A percentile compares a stretch with the other conserved stretches of the same genome.
phyloP scores from a whole-genome alignment of 441 rosid species.

The Aleurites moluccanus region DNA sequence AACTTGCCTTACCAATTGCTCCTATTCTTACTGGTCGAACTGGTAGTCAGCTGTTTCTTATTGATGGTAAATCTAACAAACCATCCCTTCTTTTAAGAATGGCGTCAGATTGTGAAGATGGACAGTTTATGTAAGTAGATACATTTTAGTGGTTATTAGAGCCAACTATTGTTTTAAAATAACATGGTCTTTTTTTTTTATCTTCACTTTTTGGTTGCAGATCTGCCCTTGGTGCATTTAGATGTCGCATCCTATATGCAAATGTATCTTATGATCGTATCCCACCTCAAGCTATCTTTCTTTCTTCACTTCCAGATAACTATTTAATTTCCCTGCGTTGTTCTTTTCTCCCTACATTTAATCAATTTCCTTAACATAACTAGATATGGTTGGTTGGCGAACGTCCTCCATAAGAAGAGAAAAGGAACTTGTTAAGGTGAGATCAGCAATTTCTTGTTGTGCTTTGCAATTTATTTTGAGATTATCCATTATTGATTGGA shows the following conservation, averaged over 20 bases:
- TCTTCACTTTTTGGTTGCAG: slow-evolving; percentile 33
- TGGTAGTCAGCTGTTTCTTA: slow-evolving; percentile 81
- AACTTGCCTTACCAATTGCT: slow-evolving; percentile 80
- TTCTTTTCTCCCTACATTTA: slow-evolving; percentile 8
- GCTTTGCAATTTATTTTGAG: neutral
- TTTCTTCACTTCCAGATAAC: slow-evolving; percentile 9
- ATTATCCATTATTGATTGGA: neutral
- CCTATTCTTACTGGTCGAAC: slow-evolving; percentile 68
- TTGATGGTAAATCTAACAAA: slow-evolving; percentile 72
- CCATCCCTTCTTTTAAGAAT: slow-evolving; percentile 87
- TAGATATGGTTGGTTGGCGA: slow-evolving; percentile 99
- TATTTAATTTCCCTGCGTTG: slow-evolving; percentile 1
- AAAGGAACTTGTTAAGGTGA: slow-evolving; percentile 79
- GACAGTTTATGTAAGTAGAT: slow-evolving; percentile 63
- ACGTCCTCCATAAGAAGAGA: slow-evolving; percentile 94
- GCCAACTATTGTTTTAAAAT: slow-evolving; percentile 6
- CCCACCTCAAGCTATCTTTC: slow-evolving; percentile 30
- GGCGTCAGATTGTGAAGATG: slow-evolving; percentile 77
- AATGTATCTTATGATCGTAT: slow-evolving; percentile 96
- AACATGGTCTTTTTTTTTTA: slow-evolving; percentile 17
- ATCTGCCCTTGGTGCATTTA: slow-evolving; percentile 76
- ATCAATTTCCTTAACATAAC: slow-evolving; percentile 43
- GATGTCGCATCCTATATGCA: slow-evolving; percentile 68
- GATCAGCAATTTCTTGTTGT: slow-evolving; percentile 11
- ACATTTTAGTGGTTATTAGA: slow-evolving; percentile 7